These are phyloP conservation scores for Geranium brycei DNA, from an alignment of 345 rosid species.

Conservation along the genomic window DNA sequence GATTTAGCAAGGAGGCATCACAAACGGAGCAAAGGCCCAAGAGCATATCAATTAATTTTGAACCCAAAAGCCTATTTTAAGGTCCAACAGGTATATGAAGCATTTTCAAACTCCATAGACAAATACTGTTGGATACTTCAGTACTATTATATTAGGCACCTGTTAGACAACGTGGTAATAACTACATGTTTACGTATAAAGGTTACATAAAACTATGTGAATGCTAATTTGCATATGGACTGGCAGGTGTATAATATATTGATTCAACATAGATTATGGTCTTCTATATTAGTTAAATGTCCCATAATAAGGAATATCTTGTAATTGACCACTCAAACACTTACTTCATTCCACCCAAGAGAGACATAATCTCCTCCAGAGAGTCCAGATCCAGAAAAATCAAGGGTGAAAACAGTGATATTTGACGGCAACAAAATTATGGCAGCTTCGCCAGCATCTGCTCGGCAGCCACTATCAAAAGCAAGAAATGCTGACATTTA, in stretches of 20 bases:
- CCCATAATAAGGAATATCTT: background rate
- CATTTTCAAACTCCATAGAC: no score
- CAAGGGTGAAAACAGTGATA: slow-evolving; percentile 83
- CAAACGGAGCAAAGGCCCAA: background rate
- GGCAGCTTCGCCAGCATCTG: slow-evolving; percentile 92
- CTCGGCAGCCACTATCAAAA: slow-evolving; percentile 76
- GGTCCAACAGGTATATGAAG: no score
- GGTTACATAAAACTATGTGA: no score
- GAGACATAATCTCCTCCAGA: slow-evolving; percentile 84
- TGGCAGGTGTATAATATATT: background rate
- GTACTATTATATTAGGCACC: no score
- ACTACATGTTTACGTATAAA: no score
- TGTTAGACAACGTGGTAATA: no score
- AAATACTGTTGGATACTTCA: no score
- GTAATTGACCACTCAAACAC: slow-evolving; percentile 7
- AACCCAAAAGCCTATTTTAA: background rate
- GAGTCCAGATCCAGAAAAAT: slow-evolving; percentile 85
- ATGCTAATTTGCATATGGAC: background rate
- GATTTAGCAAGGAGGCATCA: background rate
- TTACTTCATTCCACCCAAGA: slow-evolving; percentile 82
- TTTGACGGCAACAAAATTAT: slow-evolving; percentile 73
- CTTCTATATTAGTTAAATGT: no score
- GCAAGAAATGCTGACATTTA: slow-evolving; percentile 19
- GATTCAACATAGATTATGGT: background rate
- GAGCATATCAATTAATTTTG: background rate